A percentile compares a stretch with the other conserved stretches of the same genome.
phyloP scores from a whole-genome alignment of 371 early-diverging fungal species.

The Phascolomyces articulosus region DNA sequence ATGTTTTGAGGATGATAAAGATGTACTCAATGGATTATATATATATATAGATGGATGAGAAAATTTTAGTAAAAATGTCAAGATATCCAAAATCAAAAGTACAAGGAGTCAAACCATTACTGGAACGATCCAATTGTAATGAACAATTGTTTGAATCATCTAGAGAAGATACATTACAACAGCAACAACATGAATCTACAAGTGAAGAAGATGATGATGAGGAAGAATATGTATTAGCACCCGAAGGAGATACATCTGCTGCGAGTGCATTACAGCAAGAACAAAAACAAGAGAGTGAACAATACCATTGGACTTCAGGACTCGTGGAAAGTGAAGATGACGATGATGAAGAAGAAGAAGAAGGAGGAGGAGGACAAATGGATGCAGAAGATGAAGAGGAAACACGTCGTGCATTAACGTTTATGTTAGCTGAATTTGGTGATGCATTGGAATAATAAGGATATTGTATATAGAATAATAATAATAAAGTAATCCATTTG shows the following conservation, averaged over 20 bases:
- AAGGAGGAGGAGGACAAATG: too few relatives aligned
- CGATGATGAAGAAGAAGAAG: neutral
- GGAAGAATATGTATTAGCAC: too few relatives aligned
- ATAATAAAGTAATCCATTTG: neutral
- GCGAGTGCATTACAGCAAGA: too few relatives aligned
- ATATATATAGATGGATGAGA: neutral
- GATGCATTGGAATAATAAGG: slow-evolving; percentile 5
- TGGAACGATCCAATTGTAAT: neutral
- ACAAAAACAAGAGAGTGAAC: too few relatives aligned
- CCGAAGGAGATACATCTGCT: too few relatives aligned
- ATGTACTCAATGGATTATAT: too few relatives aligned
- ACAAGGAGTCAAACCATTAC: neutral
- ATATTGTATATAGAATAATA: neutral
- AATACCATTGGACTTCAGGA: too few relatives aligned
- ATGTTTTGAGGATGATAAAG: too few relatives aligned
- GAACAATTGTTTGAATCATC: neutral
- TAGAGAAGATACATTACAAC: too few relatives aligned
- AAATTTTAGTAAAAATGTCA: slow-evolving; percentile 1
- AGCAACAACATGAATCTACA: neutral
- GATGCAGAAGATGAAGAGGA: slow-evolving; percentile 16
- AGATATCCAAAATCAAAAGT: neutral
- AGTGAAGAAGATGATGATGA: neutral
- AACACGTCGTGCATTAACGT: slow-evolving; percentile 15
- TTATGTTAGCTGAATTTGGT: slow-evolving; percentile 14
- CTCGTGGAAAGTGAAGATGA: slow-evolving; percentile 6